phyloP scores from a whole-genome alignment of 148 eudicot genomes.

The Persicaria maculosa region DNA sequence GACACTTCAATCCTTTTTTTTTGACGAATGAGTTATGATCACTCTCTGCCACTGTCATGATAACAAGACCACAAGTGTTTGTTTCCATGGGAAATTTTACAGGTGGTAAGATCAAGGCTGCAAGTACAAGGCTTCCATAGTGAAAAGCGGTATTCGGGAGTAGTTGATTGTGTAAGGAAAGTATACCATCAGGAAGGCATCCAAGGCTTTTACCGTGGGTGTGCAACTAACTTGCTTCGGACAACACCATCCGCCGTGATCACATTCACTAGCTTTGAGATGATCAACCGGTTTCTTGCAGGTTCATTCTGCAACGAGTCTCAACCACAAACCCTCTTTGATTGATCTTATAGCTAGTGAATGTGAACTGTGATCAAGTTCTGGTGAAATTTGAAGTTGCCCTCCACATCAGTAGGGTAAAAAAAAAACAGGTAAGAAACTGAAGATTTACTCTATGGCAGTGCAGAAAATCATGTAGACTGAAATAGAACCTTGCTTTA shows the following conservation, averaged over 20 bases:
- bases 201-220: constrained; percentile 84
- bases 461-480: background rate
- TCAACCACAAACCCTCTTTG: constrained; percentile 35
- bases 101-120: constrained; percentile 88
- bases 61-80: too few relatives aligned
- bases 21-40: too few relatives aligned
- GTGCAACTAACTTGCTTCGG: constrained; percentile 79
- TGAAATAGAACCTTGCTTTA: background rate
- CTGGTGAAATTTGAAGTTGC: background rate
- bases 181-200: constrained; percentile 66
- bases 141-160: constrained; percentile 70
- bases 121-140: constrained; percentile 91
- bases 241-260: constrained; percentile 96
- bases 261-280: constrained; percentile 95
- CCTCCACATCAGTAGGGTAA: background rate
- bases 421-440: background rate
- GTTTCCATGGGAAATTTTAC: background rate
- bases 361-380: too few relatives aligned
- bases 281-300: constrained; percentile 78
- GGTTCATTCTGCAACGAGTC: constrained; percentile 42
- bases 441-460: background rate
- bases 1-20: too few relatives aligned
- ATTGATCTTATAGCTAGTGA: background rate
- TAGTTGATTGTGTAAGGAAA: constrained; percentile 61
- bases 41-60: too few relatives aligned